These are phyloP conservation scores for Theileria orientalis DNA, from an alignment of 169 alveolate genomes.

Conservation along the genomic window DNA sequence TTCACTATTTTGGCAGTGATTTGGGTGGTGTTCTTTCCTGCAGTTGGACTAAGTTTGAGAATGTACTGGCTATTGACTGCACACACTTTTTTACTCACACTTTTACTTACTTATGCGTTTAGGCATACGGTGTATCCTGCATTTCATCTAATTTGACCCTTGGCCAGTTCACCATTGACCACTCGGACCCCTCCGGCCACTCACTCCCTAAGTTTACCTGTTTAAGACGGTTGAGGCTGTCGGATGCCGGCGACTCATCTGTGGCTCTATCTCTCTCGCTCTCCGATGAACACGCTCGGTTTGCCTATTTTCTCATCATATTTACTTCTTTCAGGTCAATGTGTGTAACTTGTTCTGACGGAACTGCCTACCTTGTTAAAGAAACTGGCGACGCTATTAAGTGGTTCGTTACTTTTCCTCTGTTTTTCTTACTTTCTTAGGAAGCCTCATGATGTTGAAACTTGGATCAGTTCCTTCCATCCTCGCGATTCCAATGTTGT, in stretches of 20 bases:
- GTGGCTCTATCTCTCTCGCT: slow-evolving; percentile 37
- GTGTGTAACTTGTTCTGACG: slow-evolving; percentile 44
- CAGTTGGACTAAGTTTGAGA: slow-evolving; percentile 24
- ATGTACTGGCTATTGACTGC: no score
- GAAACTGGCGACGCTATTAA: slow-evolving; percentile 14
- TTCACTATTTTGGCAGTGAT: not conserved
- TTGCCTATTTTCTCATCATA: not conserved
- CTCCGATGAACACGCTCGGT: slow-evolving; percentile 33
- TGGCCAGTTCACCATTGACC: not conserved
- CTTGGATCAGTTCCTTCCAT: slow-evolving; percentile 53
- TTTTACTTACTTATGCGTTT: not conserved
- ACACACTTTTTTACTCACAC: not conserved
- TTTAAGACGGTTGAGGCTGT: not conserved
- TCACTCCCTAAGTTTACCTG: not conserved
- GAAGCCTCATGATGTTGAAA: slow-evolving; percentile 40
- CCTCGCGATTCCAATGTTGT: slow-evolving; percentile 41
- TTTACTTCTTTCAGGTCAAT: slow-evolving; percentile 9
- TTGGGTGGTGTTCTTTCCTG: slow-evolving; percentile 8
- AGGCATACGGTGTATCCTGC: slow-evolving; percentile 30
- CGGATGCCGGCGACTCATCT: slow-evolving; percentile 7
- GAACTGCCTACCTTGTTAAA: slow-evolving; percentile 26
- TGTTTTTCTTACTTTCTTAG: not conserved
- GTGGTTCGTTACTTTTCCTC: slow-evolving; percentile 22
- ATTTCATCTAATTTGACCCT: slow-evolving; percentile 21
- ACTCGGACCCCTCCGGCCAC: not conserved